Conservation (phyloP, 768 basidiomycete genomes). For the Termitomyces eurrhizus region DNA sequence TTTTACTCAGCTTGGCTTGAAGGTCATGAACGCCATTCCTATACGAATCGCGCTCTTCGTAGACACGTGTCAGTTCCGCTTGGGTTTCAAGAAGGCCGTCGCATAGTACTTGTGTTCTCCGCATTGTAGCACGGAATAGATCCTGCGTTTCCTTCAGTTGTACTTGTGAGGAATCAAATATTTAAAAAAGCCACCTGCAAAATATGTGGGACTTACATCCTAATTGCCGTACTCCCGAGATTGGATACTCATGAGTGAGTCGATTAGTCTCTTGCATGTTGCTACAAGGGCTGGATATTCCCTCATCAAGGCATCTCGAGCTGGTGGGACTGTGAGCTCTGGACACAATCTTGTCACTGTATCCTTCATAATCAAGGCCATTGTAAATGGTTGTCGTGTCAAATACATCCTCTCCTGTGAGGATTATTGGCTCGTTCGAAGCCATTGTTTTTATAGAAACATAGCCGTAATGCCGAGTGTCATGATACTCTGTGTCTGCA, state of each 20-base stretch:
- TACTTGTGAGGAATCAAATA: not conserved
- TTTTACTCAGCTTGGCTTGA: not conserved
- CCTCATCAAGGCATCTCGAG: not conserved
- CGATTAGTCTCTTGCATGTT: not conserved
- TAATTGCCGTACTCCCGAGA: not conserved
- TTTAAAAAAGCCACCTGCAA: not conserved
- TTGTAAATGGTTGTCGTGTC: not conserved
- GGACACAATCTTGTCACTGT: not conserved
- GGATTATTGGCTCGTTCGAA: not conserved
- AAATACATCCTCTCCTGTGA: not conserved
- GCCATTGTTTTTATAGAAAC: not conserved
- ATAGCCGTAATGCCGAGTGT: not conserved
- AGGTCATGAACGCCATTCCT: not conserved
- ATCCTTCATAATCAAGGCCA: not conserved
- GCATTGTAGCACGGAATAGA: not conserved
- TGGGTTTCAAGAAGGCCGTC: not conserved
- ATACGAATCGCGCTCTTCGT: constrained; percentile 1
- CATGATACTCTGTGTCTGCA: not conserved
- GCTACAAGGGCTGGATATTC: not conserved
- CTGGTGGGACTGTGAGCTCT: not conserved
- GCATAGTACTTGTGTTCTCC: not conserved
- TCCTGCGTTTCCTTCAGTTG: constrained; percentile 2
- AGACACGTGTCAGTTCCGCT: constrained; percentile 1
- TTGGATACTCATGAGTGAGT: not conserved
- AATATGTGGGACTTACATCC: not conserved